Base-by-base conservation (phyloP, 805 yeast genomes). In the Schwanniomyces vanrijiae region DNA sequence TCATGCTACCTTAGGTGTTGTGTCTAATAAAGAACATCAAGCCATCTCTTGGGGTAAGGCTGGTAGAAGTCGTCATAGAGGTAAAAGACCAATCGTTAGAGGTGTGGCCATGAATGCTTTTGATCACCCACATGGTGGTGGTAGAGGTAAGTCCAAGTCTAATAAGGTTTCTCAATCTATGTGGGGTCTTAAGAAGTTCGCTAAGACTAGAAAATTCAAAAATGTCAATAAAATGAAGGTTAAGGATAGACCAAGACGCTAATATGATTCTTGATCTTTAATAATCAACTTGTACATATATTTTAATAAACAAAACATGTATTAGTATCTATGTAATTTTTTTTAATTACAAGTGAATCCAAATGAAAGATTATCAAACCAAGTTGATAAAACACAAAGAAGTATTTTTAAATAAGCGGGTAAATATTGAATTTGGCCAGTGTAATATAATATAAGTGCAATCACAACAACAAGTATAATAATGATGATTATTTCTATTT, bases 51-150 rank as follows among this genome's bases (percentile, higher is more conserved):
- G 90, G 73, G 99, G 99, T 78, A 94, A 94, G 68, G 99, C 99
- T 20, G 99, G 99, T 61, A 83, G 97, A 69, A 77, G 86, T 44
- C 85, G 99, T 66, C 86, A 90, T 77, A 75, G 87, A 64, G 99
- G 98, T 53, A 84, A 86, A 61, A 84, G 98, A 69, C 99, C 99
- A 31, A 82, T 85, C 43, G 97, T 91, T 34, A 86, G 99, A 76
- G 99, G 99, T 81, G 88, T 90, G 58, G 98, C 99, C 42, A 90
- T 89, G 96, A 94, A 94, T 73, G 94, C 94, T 54, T 82, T 84
- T 65, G 97, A 94, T 70, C 99, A 94, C 76, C 99, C 99, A 55
- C 91, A 90, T 62, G 99, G 99, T 78, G 99, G 99, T 85, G 99
- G 99, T 74, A 85, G 99, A 80, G 99, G 99, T 82, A 94, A 94